Evolutionary conservation across 2,329 filamentous ascomycete genomes (phyloP), one percentile per base, ranked within the genome.

Genomic region (Delphinella strobiligena): DNA sequence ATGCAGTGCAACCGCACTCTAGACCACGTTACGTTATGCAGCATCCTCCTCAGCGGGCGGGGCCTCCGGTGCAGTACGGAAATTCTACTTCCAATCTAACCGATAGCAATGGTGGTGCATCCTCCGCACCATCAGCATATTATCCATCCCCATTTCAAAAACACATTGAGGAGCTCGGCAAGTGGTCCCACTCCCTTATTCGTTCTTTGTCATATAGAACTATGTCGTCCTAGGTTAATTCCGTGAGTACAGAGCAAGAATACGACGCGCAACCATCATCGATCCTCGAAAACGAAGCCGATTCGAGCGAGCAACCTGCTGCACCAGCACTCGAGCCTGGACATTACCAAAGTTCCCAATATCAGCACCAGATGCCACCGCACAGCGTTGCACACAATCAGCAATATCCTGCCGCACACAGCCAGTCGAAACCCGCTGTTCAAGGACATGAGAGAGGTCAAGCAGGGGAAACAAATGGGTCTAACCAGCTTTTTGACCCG

Each of bases 91-190:
- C 57, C 29, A 60, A 47, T 43, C 52, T 58, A 10, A 59, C 60
- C 16, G 55, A 55, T 38, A 52, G 55, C 34, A 56, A 53, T 39
- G 27, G 30, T 16, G 40, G 34, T 11, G 39, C 34, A 30, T 33
- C 27, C 33, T 51, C 48, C 35, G 58, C 53, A 32, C 59, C 69
- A 31, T 63, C 67, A 14, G 61, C 63, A 38, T 93, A 82, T 63
- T 95, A 93, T 58, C 78, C 83, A 36, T 82, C 85, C 42, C 82
- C 84, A 14, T 95, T 93, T 64, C 86, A 93, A 57, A 91, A 83
- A 60, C 89, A 95, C 61, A 88, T 93, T 63, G 84, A 93, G 62
- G 86, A 94, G 70, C 77, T 96, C 61, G 89, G 89, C 82, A 86
- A 83, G 87, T 71, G 72, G 61, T 72, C 70, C 68, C 46, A 54